Percentiles rank a stretch among this genome's conserved stretches.
These are phyloP conservation scores for Fusarium kyushuense DNA, from an alignment of 2,329 filamentous ascomycete genomes.

Conservation along the genomic window DNA sequence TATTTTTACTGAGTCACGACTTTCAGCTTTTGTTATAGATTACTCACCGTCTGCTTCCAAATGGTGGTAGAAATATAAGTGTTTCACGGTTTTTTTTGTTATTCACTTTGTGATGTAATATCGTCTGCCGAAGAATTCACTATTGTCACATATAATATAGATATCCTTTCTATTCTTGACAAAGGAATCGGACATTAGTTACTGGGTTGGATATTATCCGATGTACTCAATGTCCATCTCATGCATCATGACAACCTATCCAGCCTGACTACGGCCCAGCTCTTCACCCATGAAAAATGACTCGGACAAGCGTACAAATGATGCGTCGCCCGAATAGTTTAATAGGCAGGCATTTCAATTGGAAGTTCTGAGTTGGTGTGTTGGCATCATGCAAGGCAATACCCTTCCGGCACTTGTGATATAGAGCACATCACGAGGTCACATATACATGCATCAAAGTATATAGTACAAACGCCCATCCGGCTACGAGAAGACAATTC, in stretches of 20 bases:
- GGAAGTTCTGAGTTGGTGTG: conserved; percentile 17
- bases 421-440: conserved; percentile 25
- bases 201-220: neutral
- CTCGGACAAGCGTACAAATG: conserved; percentile 8
- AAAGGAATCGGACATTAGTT: neutral
- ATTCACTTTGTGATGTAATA: neutral
- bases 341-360: conserved; percentile 1
- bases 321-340: neutral
- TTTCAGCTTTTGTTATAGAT: conserved; percentile 3
- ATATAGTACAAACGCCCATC: neutral
- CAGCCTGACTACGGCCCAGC: conserved; percentile 11
- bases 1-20: neutral
- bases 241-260: conserved; percentile 22
- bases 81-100: neutral
- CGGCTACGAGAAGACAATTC: neutral
- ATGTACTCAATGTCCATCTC: neutral
- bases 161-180: no score
- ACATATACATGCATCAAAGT: conserved; percentile 3
- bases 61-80: conserved; percentile 6
- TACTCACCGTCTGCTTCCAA: conserved; percentile 2
- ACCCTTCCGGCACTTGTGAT: conserved; percentile 23
- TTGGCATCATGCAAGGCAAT: conserved; percentile 28
- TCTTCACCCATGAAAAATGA: conserved; percentile 3
- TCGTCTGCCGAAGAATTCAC: neutral
- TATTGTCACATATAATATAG: no score